Evolutionary conservation across 2,329 filamentous ascomycete genomes (phyloP).

Genomic region (Paraphaeosphaeria sporulosa): DNA sequence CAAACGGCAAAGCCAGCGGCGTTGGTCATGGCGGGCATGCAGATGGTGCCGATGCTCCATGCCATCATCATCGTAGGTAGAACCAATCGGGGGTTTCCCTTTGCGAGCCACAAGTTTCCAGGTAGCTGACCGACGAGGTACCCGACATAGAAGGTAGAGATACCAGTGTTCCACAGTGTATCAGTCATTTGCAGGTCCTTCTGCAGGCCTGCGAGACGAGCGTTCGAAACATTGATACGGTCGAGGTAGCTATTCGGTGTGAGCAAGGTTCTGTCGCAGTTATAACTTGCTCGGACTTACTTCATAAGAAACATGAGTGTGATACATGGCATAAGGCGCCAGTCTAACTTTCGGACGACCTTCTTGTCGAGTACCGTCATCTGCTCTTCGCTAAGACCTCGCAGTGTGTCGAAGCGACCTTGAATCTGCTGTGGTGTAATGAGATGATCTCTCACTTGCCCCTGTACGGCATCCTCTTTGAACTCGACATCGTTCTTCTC

Average conservation of each 20-base stretch:
- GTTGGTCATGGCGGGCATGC: conserved; percentile 53
- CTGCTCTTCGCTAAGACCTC: no score
- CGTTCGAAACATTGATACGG: conserved; percentile 52
- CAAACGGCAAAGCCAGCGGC: conserved; percentile 47
- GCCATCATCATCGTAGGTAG: conserved; percentile 52
- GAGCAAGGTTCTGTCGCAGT: no score
- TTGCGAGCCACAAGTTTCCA: conserved; percentile 57
- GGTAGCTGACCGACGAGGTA: conserved; percentile 58
- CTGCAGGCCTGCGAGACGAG: conserved; percentile 50
- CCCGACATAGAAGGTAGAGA: conserved; percentile 56
- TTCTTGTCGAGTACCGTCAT: no score
- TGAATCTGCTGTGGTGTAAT: no score
- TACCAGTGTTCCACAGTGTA: conserved; percentile 50
- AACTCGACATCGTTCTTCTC: no score
- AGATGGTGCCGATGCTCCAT: conserved; percentile 49
- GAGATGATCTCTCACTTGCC: no score
- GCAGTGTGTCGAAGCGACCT: no score
- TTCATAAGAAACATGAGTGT: no score
- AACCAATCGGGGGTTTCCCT: conserved; percentile 44
- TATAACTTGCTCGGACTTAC: no score
- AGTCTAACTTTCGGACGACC: no score
- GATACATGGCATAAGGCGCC: no score
- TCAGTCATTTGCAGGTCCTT: conserved; percentile 43
- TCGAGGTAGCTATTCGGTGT: conserved; percentile 46
- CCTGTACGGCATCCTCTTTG: no score